Evolutionary conservation across 768 basidiomycete genomes (phyloP).

Genomic region (Mycena pura): DNA sequence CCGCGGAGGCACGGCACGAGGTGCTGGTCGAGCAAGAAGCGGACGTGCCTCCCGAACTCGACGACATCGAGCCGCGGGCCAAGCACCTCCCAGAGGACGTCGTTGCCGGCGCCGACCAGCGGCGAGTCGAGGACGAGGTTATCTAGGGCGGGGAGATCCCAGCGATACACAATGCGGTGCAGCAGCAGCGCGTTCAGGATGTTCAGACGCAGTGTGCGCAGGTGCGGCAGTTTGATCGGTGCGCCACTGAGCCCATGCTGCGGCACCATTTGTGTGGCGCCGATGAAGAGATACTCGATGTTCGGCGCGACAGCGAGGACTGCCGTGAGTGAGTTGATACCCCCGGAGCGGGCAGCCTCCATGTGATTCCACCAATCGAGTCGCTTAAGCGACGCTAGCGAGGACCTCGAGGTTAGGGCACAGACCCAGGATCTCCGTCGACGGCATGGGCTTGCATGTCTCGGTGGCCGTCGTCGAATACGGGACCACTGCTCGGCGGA

Average conservation of each 20-base stretch:
- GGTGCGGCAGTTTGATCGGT: conserved; percentile 46
- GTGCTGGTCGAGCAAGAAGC: conserved; percentile 58
- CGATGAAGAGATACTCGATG: conserved; percentile 63
- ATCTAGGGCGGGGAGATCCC: conserved; percentile 60
- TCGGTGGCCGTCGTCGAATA: conserved; percentile 58
- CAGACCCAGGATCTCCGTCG: conserved; percentile 53
- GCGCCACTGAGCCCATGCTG: conserved; percentile 29
- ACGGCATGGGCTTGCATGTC: conserved; percentile 35
- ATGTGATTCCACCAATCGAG: conserved; percentile 74
- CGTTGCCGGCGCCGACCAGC: conserved; percentile 43
- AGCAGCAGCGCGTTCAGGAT: conserved; percentile 58
- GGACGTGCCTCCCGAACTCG: conserved; percentile 64
- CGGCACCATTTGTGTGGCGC: conserved; percentile 45
- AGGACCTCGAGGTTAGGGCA: conserved; percentile 63
- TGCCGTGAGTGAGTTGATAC: conserved; percentile 64
- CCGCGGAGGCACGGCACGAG: conserved; percentile 52
- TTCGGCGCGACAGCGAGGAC: conserved; percentile 62
- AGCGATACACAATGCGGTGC: conserved; percentile 50
- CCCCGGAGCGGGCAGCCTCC: conserved; percentile 65
- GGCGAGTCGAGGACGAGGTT: conserved; percentile 61
- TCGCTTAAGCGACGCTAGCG: conserved; percentile 57
- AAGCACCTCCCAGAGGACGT: conserved; percentile 55
- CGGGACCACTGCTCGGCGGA: conserved; percentile 65
- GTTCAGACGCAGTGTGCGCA: conserved; percentile 62
- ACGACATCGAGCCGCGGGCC: conserved; percentile 58